Percentiles rank a stretch among this genome's conserved stretches.
These are phyloP conservation scores for Amanita molliuscula DNA, from an alignment of 768 basidiomycete genomes.

Conservation along the genomic window DNA sequence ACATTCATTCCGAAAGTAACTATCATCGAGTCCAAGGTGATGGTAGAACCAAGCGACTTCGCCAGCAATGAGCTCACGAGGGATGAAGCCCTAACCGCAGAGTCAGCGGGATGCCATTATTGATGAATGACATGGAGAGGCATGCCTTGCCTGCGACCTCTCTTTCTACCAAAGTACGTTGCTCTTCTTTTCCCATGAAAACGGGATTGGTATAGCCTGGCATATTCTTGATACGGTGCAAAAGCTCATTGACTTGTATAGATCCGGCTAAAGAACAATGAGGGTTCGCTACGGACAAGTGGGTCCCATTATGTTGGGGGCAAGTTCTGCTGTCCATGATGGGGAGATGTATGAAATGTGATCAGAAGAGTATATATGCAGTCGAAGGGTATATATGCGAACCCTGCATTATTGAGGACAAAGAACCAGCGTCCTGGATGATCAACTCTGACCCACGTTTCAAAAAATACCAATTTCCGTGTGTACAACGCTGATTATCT, in stretches of 20 bases:
- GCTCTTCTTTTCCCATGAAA: conserved; percentile 89
- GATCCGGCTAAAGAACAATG: conserved; percentile 14
- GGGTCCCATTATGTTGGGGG: not conserved
- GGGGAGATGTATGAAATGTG: too few relatives aligned
- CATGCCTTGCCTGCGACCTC: conserved; percentile 67
- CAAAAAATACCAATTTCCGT: too few relatives aligned
- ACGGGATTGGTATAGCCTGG: conserved; percentile 88
- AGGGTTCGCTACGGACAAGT: not conserved
- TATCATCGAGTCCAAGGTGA: conserved; percentile 82
- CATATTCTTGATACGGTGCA: conserved; percentile 61
- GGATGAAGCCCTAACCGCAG: conserved; percentile 73
- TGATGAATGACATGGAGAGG: conserved; percentile 8
- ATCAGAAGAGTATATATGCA: not conserved
- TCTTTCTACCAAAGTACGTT: conserved; percentile 70
- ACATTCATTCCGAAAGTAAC: conserved; percentile 79
- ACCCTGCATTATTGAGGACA: too few relatives aligned
- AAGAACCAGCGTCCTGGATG: too few relatives aligned
- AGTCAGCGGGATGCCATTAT: conserved; percentile 5
- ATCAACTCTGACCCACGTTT: too few relatives aligned
- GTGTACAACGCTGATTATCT: too few relatives aligned
- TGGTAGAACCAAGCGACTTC: conserved; percentile 98
- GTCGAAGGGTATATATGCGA: not conserved
- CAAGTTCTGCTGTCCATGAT: not conserved
- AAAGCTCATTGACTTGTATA: conserved; percentile 32
- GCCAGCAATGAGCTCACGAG: conserved; percentile 71